These are phyloP conservation scores for Tolypocladium amazonense DNA, from an alignment of 2,329 filamentous ascomycete species.

Conservation along the genomic window DNA sequence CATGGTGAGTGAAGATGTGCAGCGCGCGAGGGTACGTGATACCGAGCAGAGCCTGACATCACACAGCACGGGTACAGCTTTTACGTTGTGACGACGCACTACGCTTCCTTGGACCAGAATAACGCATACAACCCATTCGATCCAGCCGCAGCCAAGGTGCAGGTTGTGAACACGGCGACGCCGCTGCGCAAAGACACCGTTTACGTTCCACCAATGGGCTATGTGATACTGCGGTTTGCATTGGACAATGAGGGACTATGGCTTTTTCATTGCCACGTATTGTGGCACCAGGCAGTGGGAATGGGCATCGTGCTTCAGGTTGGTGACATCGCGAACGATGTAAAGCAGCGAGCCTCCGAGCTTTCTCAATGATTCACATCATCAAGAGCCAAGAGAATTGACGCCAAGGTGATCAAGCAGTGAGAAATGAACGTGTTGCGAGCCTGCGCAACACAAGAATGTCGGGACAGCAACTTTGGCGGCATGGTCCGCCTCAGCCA, in stretches of 20 bases:
- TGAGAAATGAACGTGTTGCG: not conserved
- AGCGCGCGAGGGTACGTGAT: not conserved
- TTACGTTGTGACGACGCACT: conserved; percentile 6
- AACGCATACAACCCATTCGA: conserved; percentile 9
- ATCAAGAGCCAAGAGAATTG: not conserved
- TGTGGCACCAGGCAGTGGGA: conserved; percentile 27
- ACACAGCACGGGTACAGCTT: conserved; percentile 10
- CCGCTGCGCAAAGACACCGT: conserved; percentile 19
- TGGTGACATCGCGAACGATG: conserved; percentile 1
- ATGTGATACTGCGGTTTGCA: conserved; percentile 22
- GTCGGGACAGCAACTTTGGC: not conserved
- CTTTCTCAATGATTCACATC: conserved; percentile 2
- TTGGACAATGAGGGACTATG: conserved; percentile 25
- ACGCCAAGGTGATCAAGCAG: not conserved
- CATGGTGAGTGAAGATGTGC: conserved; percentile 20
- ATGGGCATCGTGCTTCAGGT: conserved; percentile 7
- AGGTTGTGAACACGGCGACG: conserved; percentile 8
- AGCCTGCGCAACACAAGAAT: not conserved
- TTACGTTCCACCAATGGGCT: conserved; percentile 21
- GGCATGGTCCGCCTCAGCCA: not conserved
- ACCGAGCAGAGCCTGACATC: not conserved
- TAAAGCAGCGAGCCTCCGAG: not conserved
- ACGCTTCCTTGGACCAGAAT: not conserved
- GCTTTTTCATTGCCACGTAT: conserved; percentile 26
- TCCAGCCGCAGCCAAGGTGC: not conserved